These are phyloP conservation scores for Ballota nigra DNA, from an alignment of 257 asterid genomes.

Conservation along the genomic window DNA sequence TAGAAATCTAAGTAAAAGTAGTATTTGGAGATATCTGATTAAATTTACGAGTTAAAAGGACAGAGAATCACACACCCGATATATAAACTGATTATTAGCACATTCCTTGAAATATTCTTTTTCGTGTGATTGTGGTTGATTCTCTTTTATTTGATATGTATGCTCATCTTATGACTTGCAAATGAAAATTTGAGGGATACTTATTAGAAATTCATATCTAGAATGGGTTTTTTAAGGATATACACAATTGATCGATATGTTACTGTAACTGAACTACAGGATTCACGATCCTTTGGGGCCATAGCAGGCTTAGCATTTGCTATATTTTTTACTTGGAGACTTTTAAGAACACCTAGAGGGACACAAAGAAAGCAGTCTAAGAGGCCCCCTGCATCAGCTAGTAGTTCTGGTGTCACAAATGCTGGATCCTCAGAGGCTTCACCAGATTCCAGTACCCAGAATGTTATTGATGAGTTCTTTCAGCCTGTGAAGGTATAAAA, in stretches of 20 bases:
- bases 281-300: constrained; percentile 74
- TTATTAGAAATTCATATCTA: background rate
- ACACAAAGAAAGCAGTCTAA: constrained; percentile 67
- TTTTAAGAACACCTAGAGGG: constrained; percentile 61
- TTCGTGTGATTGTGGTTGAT: background rate
- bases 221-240: background rate
- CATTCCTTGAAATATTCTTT: background rate
- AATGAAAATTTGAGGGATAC: background rate
- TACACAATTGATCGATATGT: background rate
- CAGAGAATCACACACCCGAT: background rate
- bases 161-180: background rate
- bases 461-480: constrained; percentile 80
- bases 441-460: constrained; percentile 61
- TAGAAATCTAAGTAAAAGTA: background rate
- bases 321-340: constrained; percentile 82
- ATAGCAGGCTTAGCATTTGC: constrained; percentile 85
- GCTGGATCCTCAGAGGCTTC: constrained; percentile 41
- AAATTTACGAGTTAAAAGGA: background rate
- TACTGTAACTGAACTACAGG: constrained; percentile 44
- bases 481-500: constrained; percentile 67
- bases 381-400: constrained; percentile 51
- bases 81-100: background rate
- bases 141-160: background rate
- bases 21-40: background rate
- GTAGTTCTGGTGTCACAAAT: constrained; percentile 51